Evolutionary conservation across 2,329 filamentous ascomycete species (phyloP).

Genomic region (Curvularia verruculosa): DNA sequence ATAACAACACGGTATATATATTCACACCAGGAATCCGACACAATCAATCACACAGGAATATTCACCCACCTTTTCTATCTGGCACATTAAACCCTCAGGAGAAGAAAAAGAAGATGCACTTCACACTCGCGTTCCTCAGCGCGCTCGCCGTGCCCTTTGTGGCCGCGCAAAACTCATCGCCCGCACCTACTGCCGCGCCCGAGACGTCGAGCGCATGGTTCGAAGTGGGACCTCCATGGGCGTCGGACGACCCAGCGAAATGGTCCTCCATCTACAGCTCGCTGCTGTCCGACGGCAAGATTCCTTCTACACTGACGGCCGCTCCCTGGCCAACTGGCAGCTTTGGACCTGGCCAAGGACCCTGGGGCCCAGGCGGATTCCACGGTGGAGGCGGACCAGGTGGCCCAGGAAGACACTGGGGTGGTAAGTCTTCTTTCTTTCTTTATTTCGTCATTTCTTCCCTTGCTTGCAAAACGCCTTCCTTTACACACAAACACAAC

Average conservation of each 20-base stretch:
- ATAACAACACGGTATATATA: too few relatives aligned
- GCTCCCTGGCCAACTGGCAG: constrained; percentile 32
- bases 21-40: too few relatives aligned
- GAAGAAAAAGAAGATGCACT: not conserved
- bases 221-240: constrained; percentile 26
- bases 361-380: constrained; percentile 19
- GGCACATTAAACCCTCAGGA: too few relatives aligned
- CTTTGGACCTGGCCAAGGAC: constrained; percentile 30
- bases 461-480: too few relatives aligned
- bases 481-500: not conserved
- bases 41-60: too few relatives aligned
- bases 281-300: constrained; percentile 30
- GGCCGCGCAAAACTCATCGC: constrained; percentile 17
- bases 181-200: constrained; percentile 14
- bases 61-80: too few relatives aligned
- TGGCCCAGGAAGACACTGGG: constrained; percentile 23
- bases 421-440: constrained; percentile 20
- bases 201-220: constrained; percentile 4
- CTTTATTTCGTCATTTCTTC: too few relatives aligned
- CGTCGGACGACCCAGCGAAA: constrained; percentile 24
- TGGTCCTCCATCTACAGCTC: constrained; percentile 39
- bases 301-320: constrained; percentile 34
- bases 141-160: constrained; percentile 11
- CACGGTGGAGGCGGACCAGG: constrained; percentile 3
- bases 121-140: constrained; percentile 10